Percentiles rank a stretch among this genome's conserved stretches.
Evolutionary conservation across 2,329 filamentous ascomycete genomes (phyloP).

Genomic region (Pseudofabraea citricarpa): DNA sequence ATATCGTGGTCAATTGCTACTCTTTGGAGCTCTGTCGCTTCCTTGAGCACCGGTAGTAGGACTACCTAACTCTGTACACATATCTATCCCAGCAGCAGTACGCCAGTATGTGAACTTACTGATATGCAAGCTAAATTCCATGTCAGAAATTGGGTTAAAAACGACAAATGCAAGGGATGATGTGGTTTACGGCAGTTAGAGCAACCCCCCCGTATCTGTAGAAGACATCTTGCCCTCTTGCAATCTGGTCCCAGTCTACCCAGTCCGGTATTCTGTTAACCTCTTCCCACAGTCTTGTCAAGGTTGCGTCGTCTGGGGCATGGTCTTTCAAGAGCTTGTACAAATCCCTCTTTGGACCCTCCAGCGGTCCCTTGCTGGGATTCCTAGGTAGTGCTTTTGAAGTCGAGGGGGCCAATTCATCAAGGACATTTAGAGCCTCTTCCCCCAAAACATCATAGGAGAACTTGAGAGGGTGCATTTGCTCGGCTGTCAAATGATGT

Average conservation of each 20-base stretch:
- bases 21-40: too few relatives aligned
- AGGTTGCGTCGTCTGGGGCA: slow-evolving; percentile 47
- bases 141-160: slow-evolving; percentile 1
- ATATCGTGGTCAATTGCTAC: too few relatives aligned
- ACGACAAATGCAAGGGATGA: slow-evolving; percentile 10
- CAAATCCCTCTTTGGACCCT: slow-evolving; percentile 47
- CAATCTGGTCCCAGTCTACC: slow-evolving; percentile 75
- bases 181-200: neutral
- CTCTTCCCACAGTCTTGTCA: slow-evolving; percentile 57
- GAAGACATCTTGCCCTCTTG: slow-evolving; percentile 70
- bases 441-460: slow-evolving; percentile 67
- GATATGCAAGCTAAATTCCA: slow-evolving; percentile 38
- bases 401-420: slow-evolving; percentile 50
- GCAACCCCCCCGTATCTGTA: slow-evolving; percentile 74
- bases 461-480: slow-evolving; percentile 55
- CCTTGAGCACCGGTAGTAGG: too few relatives aligned
- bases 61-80: too few relatives aligned
- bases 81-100: too few relatives aligned
- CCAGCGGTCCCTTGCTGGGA: slow-evolving; percentile 29
- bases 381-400: slow-evolving; percentile 17
- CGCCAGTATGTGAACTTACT: too few relatives aligned
- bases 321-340: slow-evolving; percentile 59
- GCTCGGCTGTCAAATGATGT: slow-evolving; percentile 54
- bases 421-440: slow-evolving; percentile 58
- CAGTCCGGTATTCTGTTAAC: slow-evolving; percentile 64